Base-by-base conservation (phyloP, 2,329 filamentous ascomycete species). In the Coniochaeta hoffmannii region DNA sequence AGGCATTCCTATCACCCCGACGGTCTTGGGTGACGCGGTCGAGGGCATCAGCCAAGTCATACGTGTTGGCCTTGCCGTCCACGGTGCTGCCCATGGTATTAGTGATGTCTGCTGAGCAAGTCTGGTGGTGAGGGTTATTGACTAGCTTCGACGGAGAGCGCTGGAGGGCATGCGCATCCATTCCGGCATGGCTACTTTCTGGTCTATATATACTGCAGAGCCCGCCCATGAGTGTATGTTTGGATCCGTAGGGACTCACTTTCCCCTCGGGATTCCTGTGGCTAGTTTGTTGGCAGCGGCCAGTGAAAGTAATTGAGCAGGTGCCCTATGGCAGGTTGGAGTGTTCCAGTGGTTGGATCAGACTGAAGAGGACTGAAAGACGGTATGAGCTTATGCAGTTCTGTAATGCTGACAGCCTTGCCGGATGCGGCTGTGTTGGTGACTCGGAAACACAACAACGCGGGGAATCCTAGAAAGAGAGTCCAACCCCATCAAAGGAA, bases 111-210 rank as follows among this genome's bases (percentile, higher is more conserved):
- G 54, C 54, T 32, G 56, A 28, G 30, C 35, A 41, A 6, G n/a
- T 44, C 17, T 51, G 53, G 24, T 41, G 56, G 36, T 50, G 53
- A 57, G 57, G 50, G 36, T 56, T 54, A 55, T 61, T 62, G 60
- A 62, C 60, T 54, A 54, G 57, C 53, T 58, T 52, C 41, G 55
- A 50, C 46, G 50, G 55, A 50, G 56, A 34, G 56, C 58, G 56
- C 52, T 59, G 17, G 56, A 54, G 53, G 50, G 57, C 55, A 52
- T 57, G 50, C 56, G 53, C 15, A 57, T 53, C 34, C 49, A 57
- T 54, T 32, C 60, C 49, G 49, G 35, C 58, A 62, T 61, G 41
- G 50, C 34, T 56, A 26, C 41, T 46, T 19, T 26, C 24, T 15
- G 2, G 41, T 46, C 41, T 46, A 46, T 46, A 28, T 28, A 46